Evolutionary conservation across 345 rosid genomes (phyloP).

Genomic region (Citropsis articulata): DNA sequence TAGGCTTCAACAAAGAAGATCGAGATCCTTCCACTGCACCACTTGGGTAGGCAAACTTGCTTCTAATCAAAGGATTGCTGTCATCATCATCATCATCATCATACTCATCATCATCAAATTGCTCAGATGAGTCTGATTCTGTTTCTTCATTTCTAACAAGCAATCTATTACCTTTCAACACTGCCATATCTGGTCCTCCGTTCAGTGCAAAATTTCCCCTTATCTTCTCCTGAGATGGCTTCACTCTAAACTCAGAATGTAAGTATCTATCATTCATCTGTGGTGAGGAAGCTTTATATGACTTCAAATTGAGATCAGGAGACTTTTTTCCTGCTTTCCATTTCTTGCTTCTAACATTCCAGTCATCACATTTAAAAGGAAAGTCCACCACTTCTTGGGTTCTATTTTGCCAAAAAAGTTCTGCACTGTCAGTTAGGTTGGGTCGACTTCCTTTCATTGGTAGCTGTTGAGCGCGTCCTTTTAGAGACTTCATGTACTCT

Average conservation of each 20-base stretch:
- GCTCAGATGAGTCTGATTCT: constrained; percentile 80
- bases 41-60: constrained; percentile 46
- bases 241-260: constrained; percentile 52
- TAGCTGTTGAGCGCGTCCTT: constrained; percentile 31
- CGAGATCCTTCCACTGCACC: constrained; percentile 43
- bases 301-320: constrained; percentile 47
- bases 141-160: constrained; percentile 60
- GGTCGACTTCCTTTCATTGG: constrained; percentile 48
- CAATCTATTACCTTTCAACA: constrained; percentile 45
- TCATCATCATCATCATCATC: constrained; percentile 44
- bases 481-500: constrained; percentile 58
- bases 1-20: constrained; percentile 45
- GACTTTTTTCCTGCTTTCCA: constrained; percentile 56
- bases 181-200: constrained; percentile 38
- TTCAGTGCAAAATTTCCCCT: constrained; percentile 52
- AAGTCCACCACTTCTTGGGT: constrained; percentile 51
- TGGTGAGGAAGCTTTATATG: constrained; percentile 49
- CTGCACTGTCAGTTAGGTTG: constrained; percentile 41
- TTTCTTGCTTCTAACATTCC: constrained; percentile 64
- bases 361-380: constrained; percentile 49
- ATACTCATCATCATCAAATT: constrained; percentile 51
- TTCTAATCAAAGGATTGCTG: constrained; percentile 45
- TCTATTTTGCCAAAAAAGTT: constrained; percentile 46
- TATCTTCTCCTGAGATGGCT: constrained; percentile 52
- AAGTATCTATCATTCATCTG: constrained; percentile 54